Evolutionary conservation across 2,329 filamentous ascomycete species (phyloP), one percentile per base, ranked within the genome.

Genomic region (Colletotrichum liaoningense): DNA sequence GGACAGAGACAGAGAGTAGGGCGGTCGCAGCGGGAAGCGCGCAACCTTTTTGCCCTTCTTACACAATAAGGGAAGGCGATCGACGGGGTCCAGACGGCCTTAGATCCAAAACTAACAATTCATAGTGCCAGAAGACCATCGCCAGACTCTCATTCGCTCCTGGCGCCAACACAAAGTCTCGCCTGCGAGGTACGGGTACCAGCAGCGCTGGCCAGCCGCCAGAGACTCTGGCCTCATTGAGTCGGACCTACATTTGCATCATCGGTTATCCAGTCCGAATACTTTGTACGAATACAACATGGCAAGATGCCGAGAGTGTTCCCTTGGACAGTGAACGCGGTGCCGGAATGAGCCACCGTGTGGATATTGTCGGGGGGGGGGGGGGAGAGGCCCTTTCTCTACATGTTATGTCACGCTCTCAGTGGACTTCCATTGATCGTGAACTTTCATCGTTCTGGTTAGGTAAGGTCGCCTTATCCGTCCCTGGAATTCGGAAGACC

Each of bases 311-410:
- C 58, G 42, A 46, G 28, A 28, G 22, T 19, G 19, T 11, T 54
- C 19, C 19, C 42, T 49, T 5, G 42, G 19, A 9, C 42, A 49
- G 42, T 49, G 42, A 7, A 49, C 19, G 42, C 42, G 42, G 42
- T 35, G 14, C 22, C 7, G 60, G 9, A 35, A 19, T 11, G 58
- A n/a, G 58, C 11, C 58, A 42, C 49, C 11, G 24, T 42, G 49
- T 42, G n/a, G 42, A 38, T n/a, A 54, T 33, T 19, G 4, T 5
- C 38, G 2, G 16, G 26, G 46, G 49, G 8, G 8, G 4, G 22
- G 57, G 12, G 42, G 58, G 63, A 72, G 65, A 65, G 69, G 64
- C 57, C 69, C 56, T 67, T 67, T 67, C 63, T 67, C 42, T 24
- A 55, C 54, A 55, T 46, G 49, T 59, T 30, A 38, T 26, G 46